Percentiles rank a stretch among this genome's conserved stretches.
Conservation (phyloP, 176 grass and related monocot species). For the Cymbopogon citratus region DNA sequence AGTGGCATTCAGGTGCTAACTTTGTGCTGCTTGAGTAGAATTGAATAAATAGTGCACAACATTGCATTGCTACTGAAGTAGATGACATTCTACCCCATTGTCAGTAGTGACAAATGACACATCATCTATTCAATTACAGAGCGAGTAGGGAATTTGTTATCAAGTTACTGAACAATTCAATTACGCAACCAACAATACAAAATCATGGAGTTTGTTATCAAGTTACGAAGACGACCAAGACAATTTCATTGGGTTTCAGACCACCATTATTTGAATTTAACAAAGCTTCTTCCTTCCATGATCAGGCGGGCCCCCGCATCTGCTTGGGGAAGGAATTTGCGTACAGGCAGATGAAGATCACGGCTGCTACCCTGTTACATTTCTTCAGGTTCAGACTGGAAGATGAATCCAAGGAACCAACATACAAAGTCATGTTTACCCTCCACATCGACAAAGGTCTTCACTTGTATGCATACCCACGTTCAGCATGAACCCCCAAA, state of each 20-base stretch:
- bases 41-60: background rate
- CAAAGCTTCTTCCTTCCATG: background rate
- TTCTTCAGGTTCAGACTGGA: slow-evolving; percentile 64
- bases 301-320: slow-evolving; percentile 46
- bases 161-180: too few species aligned
- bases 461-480: slow-evolving; percentile 9
- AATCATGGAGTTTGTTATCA: background rate
- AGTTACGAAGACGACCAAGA: background rate
- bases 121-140: background rate
- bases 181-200: background rate
- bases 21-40: background rate
- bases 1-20: background rate
- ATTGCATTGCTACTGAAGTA: background rate
- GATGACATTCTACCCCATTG: background rate
- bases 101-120: background rate
- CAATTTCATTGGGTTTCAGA: background rate
- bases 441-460: slow-evolving; percentile 58
- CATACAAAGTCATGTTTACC: slow-evolving; percentile 48
- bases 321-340: slow-evolving; percentile 81
- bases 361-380: slow-evolving; percentile 36
- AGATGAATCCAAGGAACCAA: slow-evolving; percentile 31
- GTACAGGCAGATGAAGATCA: slow-evolving; percentile 67
- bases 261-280: background rate
- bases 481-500: slow-evolving; percentile 17
- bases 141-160: too few species aligned